Evolutionary conservation across 2,329 filamentous ascomycete species (phyloP), one percentile per base, ranked within the genome.

Genomic region (Colletotrichum tabaci): DNA sequence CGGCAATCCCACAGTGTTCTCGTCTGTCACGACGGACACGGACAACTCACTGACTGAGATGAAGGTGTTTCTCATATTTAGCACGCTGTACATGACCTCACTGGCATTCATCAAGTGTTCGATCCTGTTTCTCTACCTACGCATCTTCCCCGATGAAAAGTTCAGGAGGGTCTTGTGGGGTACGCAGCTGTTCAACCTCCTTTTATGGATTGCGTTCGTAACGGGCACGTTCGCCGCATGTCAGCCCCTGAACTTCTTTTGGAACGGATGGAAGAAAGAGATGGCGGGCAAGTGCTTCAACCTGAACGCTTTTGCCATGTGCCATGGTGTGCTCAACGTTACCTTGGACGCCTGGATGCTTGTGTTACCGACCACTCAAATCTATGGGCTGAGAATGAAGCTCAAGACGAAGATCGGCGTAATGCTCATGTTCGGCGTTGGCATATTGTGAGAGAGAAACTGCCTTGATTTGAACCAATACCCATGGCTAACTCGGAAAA

Each of bases 261-360:
- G 86, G 86, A 66, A 86, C 0, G 62, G 62, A 3, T 74, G 81
- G 81, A 78, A 79, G 1, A 57, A 61, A n/a, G 63, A 72, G 0
- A 68, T 64, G 58, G n/a, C 55, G 21, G 82, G 82, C 1, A 72
- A 61, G 16, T 84, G 83, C 72, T 77, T 80, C 10, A 78, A 84
- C 56, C 76, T 84, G 64, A 80, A 79, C 26, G 76, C 76, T 3
- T 81, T 83, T 38, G 79, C 77, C 38, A 86, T 84, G 77, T 76
- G 80, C 26, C 79, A 79, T 63, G 82, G 85, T 1, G 80, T 74
- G 0, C 77, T 86, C 60, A 86, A 84, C 65, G 86, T 87, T 40
- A 70, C 80, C 0, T 80, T 84, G 26, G 85, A 88, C 72, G 21
- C 84, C 5, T 75, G 82, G 60, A 83, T 85, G 60, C 79, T 87